Conservation (phyloP, 2,329 filamentous ascomycete genomes). For the Coleophoma cylindrospora region DNA sequence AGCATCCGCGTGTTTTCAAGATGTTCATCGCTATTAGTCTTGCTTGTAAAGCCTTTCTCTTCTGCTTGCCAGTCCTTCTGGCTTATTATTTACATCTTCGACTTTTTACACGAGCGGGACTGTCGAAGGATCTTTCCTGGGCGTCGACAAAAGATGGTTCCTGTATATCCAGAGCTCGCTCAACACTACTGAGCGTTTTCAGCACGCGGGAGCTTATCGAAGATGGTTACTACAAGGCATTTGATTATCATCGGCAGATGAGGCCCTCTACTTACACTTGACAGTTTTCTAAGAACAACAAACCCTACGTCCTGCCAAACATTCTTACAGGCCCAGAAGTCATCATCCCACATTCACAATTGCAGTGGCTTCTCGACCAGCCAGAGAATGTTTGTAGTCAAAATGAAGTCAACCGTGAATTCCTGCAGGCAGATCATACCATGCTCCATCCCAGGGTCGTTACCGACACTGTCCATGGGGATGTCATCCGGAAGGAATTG, state of each 20-base stretch:
- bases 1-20: background rate
- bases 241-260: background rate
- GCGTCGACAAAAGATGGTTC: slow-evolving; percentile 4
- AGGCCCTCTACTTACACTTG: slow-evolving; percentile 1
- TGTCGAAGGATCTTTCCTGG: slow-evolving; percentile 13
- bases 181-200: slow-evolving; percentile 10
- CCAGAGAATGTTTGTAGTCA: slow-evolving; percentile 32
- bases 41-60: background rate
- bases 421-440: slow-evolving; percentile 31
- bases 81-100: slow-evolving; percentile 5
- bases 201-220: slow-evolving; percentile 12
- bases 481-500: slow-evolving; percentile 30
- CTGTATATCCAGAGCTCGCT: slow-evolving; percentile 9
- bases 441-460: slow-evolving; percentile 17
- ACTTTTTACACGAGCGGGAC: slow-evolving; percentile 9
- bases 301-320: slow-evolving; percentile 34
- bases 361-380: slow-evolving; percentile 35
- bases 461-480: slow-evolving; percentile 27
- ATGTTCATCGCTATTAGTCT: background rate
- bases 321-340: slow-evolving; percentile 34
- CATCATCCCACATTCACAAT: slow-evolving; percentile 33
- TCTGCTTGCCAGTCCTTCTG: background rate
- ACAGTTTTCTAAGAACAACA: slow-evolving; percentile 37
- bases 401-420: slow-evolving; percentile 31
- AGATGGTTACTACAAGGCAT: slow-evolving; percentile 15